phyloP scores from a whole-genome alignment of 306 rosid genomes.

The Coriaria nepalensis region DNA sequence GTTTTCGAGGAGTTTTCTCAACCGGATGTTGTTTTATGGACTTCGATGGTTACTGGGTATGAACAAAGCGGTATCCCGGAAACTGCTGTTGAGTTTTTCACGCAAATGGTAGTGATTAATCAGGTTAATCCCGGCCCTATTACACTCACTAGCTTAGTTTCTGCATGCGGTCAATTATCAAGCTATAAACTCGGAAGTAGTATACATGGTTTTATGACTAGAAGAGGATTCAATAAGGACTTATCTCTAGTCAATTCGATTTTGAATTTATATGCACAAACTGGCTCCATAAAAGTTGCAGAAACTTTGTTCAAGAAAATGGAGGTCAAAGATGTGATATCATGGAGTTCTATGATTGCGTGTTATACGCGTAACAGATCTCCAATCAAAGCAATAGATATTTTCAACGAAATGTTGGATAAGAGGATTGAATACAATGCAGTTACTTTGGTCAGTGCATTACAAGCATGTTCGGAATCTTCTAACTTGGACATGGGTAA shows the following conservation, averaged over 20 bases:
- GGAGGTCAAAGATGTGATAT: slow-evolving; percentile 46
- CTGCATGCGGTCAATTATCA: slow-evolving; percentile 49
- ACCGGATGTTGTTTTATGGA: slow-evolving; percentile 64
- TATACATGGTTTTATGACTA: slow-evolving; percentile 44
- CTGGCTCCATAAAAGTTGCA: slow-evolving; percentile 35
- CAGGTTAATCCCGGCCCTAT: slow-evolving; percentile 31
- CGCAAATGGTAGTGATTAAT: slow-evolving; percentile 31
- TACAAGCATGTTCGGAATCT: slow-evolving; percentile 48
- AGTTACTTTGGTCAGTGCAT: slow-evolving; percentile 43
- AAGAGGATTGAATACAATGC: slow-evolving; percentile 38
- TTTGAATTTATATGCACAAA: slow-evolving; percentile 51
- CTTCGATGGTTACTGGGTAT: slow-evolving; percentile 53
- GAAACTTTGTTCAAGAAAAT: slow-evolving; percentile 40
- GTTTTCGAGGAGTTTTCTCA: slow-evolving; percentile 40
- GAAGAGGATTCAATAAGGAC: slow-evolving; percentile 28
- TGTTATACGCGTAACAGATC: slow-evolving; percentile 55
- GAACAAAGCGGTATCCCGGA: slow-evolving; percentile 46
- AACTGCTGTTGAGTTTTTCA: slow-evolving; percentile 42
- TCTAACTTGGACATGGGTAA: slow-evolving; percentile 47
- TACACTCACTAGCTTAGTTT: slow-evolving; percentile 58
- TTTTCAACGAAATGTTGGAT: slow-evolving; percentile 51
- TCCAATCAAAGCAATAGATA: slow-evolving; percentile 30
- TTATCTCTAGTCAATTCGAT: slow-evolving; percentile 44
- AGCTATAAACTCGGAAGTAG: slow-evolving; percentile 45
- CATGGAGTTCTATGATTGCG: slow-evolving; percentile 82